Conservation (phyloP, 1,284 basidiomycete species). For the Taiwanofungus camphoratus region DNA sequence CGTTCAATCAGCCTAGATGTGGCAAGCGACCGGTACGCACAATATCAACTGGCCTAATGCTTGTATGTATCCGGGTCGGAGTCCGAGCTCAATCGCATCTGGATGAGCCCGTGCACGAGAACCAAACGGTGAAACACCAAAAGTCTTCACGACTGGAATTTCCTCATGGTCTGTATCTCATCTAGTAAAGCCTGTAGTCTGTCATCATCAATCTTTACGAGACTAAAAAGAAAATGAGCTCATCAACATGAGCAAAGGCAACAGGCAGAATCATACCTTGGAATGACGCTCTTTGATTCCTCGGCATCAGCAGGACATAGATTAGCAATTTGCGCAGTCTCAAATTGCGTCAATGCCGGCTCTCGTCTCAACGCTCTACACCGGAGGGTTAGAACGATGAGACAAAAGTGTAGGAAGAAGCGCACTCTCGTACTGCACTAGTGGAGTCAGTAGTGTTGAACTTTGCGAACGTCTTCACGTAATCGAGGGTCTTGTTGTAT, state of each 20-base stretch:
- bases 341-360: constrained; percentile 79
- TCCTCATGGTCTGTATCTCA: constrained; percentile 85
- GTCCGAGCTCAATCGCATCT: too few species aligned
- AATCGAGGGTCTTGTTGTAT: constrained; percentile 89
- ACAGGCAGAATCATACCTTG: constrained; percentile 49
- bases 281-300: constrained; percentile 87
- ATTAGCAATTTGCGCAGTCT: constrained; percentile 90
- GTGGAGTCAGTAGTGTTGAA: constrained; percentile 86
- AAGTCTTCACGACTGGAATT: constrained; percentile 65
- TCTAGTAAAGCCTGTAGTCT: constrained; percentile 74
- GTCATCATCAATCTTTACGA: constrained; percentile 86
- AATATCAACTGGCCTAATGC: too few species aligned
- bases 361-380: constrained; percentile 68
- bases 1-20: too few species aligned
- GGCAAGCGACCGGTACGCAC: too few species aligned
- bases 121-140: neutral
- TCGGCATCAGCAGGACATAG: constrained; percentile 84
- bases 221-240: constrained; percentile 40
- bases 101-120: too few species aligned
- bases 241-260: constrained; percentile 3
- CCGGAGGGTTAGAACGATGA: neutral
- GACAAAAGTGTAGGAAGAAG: constrained; percentile 8
- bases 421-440: constrained; percentile 84
- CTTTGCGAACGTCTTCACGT: constrained; percentile 87
- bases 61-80: too few species aligned